Base-by-base conservation (phyloP, 176 grass and related monocot genomes). In the Echinochloa phyllopogon region DNA sequence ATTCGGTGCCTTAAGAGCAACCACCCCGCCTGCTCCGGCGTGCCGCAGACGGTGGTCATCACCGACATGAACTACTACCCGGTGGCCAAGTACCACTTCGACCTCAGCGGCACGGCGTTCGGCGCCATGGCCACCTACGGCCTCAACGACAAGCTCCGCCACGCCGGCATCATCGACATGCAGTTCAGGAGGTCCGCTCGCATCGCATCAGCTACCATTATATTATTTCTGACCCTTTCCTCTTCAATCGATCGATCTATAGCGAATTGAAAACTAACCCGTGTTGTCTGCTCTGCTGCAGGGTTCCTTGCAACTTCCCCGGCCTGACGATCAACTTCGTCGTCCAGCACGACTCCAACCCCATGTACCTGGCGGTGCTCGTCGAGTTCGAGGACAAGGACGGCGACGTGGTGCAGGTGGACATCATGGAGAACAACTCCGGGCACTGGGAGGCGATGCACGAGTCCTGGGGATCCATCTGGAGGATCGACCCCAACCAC, bases 391-490 rank as follows among this genome's bases (percentile, higher is more conserved):
- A 59, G 10, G 70, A 84, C 33, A 82, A 83, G 11, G 89, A 92
- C 25, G 86, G 90, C 13, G 79, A 88, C 38, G 68, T 94, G 10
- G 49, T 64, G 17, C 76, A 78, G 18, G 90, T 92, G 33, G 76
- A 89, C 14, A 33, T 94, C 33, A 82, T 66, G 65, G 72, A 92
- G 75, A 37, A 51, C 23, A 49, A 63, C 21, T 58, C 78, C 8
- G 77, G 53, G 6, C 2, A 65, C 65, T 82, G 79, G 79, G 50
- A 8, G 37, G 14, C 65, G 0, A 70, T 94, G 92, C 78, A 49
- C 56, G 77, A 87, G 58, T 94, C 86, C 0, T 97, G 88, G 92
- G 92, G 90, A 27, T 83, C 84, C 25, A 84, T 94, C 65, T 94
- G 88, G 81, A 45, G 85, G 57, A 66, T 83, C 36, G 90, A 97